A percentile compares a stretch with the other conserved stretches of the same genome.
Conservation (phyloP, 148 eudicot genomes). For the Fagopyrum tataricum region DNA sequence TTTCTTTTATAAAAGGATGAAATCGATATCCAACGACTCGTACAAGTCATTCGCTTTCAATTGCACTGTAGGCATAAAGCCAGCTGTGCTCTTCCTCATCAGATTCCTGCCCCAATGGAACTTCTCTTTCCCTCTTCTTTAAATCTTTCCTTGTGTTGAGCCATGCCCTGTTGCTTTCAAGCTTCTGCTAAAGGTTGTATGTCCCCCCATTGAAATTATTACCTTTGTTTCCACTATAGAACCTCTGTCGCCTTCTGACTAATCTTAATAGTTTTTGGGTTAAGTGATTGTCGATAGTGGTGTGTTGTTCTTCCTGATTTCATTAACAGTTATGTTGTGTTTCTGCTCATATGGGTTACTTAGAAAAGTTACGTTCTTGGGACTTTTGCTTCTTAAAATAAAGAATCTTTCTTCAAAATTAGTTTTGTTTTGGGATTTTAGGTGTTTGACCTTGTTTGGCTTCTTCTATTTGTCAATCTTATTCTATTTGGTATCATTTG, state of each 20-base stretch:
- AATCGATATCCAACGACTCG: neutral
- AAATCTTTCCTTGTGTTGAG: too few species aligned
- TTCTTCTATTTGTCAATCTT: neutral
- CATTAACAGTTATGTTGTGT: neutral
- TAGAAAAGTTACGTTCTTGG: neutral
- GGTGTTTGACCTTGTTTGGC: neutral
- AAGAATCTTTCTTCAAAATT: neutral
- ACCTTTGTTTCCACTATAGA: neutral
- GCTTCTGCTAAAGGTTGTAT: neutral
- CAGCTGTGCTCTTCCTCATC: slow-evolving; percentile 10
- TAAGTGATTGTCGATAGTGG: neutral
- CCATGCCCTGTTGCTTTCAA: neutral
- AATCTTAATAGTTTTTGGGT: neutral
- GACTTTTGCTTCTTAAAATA: neutral
- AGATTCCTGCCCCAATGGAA: neutral
- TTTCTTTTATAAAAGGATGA: neutral
- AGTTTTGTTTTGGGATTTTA: neutral
- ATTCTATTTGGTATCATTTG: neutral
- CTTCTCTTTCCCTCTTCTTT: neutral
- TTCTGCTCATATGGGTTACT: neutral
- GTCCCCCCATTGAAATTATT: neutral
- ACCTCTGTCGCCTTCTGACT: neutral
- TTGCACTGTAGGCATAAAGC: neutral
- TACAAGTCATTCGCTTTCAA: neutral
- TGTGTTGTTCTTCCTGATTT: slow-evolving; percentile 3